Base-by-base conservation (phyloP, 2,329 filamentous ascomycete genomes). In the Sclerotinia nivalis region DNA sequence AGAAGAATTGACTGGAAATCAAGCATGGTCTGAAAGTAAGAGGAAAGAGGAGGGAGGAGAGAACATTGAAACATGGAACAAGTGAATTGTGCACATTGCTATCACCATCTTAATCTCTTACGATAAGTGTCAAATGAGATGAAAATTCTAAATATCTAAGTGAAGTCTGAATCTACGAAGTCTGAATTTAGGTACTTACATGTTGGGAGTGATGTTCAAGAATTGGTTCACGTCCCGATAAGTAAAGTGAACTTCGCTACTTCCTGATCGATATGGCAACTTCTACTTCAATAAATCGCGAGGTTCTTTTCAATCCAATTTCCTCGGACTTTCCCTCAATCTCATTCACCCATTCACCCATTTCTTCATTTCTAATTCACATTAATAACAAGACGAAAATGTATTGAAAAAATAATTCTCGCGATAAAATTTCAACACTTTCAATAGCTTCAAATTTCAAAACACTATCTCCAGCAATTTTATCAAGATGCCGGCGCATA, bases 401-500 rank as follows among this genome's bases (percentile, higher is more conserved):
- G n/a, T 6, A 65, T 15, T 9, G 9, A 37, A 18, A 20, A 13
- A 20, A 20, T 22, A 64, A 52, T 28, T 43, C 47, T 65, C 15
- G 2, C 47, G 6, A 50, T 52, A 22, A 8, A 9, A 65, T 37
- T 31, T 66, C 25, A 59, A 66, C 20, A 34, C 28, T 20, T 59
- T 59, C 50, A 34, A 55, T 45, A 59, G 34, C 40, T 22, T n/a
- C 37, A 5, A n/a, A 66, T 37, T 43, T 66, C 50, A 31, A 31
- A 28, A 20, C 34, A 12, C 5, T 2, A 34, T 31, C 22, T 65
- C 31, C 28, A 22, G 34, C 49, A 20, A 52, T 52, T 15, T 40
- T 1, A 13, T 52, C 67, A 74, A 55, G 22, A 79, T 79, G 77
- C 77, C 77, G 28, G 73, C 60, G 5, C 71, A 73, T 52, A 72